phyloP scores from a whole-genome alignment of 2,329 filamentous ascomycete species.

The Pseudohalonectria lignicola region DNA sequence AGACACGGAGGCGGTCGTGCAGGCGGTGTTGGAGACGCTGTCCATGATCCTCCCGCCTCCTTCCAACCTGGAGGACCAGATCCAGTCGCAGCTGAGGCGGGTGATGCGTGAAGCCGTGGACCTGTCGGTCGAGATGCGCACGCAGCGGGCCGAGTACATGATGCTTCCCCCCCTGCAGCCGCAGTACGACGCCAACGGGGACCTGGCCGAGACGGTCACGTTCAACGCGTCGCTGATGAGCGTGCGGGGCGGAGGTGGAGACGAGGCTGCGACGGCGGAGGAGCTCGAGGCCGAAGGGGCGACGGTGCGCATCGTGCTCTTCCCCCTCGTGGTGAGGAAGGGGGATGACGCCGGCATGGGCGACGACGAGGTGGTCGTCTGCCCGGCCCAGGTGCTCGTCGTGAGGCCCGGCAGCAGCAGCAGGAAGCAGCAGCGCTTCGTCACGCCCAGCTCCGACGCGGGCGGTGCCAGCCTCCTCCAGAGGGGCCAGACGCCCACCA shows the following conservation, averaged over 20 bases:
- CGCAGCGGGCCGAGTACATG: slow-evolving; percentile 92
- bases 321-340: slow-evolving; percentile 93
- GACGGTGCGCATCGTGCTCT: slow-evolving; percentile 83
- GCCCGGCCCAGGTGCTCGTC: slow-evolving; percentile 85
- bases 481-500: not conserved
- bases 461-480: slow-evolving; percentile 25
- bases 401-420: slow-evolving; percentile 33
- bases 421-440: slow-evolving; percentile 14
- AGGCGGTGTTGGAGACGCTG: slow-evolving; percentile 78
- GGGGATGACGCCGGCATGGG: slow-evolving; percentile 81
- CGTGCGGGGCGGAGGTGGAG: slow-evolving; percentile 61
- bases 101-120: slow-evolving; percentile 84
- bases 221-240: slow-evolving; percentile 96
- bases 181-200: slow-evolving; percentile 88
- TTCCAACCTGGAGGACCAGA: slow-evolving; percentile 65
- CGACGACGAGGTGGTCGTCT: slow-evolving; percentile 91
- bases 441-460: slow-evolving; percentile 39
- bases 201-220: slow-evolving; percentile 73
- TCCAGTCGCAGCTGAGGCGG: slow-evolving; percentile 73
- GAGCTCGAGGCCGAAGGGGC: slow-evolving; percentile 67
- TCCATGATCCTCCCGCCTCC: slow-evolving; percentile 81
- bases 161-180: slow-evolving; percentile 94
- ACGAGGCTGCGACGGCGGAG: slow-evolving; percentile 36
- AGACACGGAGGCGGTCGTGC: slow-evolving; percentile 92
- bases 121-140: slow-evolving; percentile 93